phyloP scores from a whole-genome alignment of 208 protist species.

The Blastocrithidia nonstop region DNA sequence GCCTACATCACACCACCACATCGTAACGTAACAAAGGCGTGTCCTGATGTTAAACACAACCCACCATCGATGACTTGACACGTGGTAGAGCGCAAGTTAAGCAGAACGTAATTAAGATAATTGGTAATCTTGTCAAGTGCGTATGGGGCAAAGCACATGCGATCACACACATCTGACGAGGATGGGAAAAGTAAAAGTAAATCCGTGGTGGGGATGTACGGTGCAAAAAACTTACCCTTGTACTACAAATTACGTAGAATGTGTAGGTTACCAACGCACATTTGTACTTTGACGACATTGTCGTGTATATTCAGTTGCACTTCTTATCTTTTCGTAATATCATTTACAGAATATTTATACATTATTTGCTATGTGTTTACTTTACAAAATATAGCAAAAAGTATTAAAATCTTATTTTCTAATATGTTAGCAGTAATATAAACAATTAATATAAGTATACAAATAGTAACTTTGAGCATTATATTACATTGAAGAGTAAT shows the following conservation, averaged over 20 bases:
- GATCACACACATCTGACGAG: conserved; percentile 3
- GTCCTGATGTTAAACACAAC: conserved; percentile 36
- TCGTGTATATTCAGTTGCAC: too few species aligned
- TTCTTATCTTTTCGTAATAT: conserved; percentile 8
- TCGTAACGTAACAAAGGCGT: conserved; percentile 19
- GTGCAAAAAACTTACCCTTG: conserved; percentile 60
- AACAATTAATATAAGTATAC: too few species aligned
- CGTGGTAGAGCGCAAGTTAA: conserved; percentile 3
- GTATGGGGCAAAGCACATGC: conserved; percentile 6
- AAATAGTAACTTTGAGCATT: too few species aligned
- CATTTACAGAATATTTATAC: conserved; percentile 1
- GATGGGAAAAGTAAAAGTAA: conserved; percentile 50
- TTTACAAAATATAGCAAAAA: too few species aligned
- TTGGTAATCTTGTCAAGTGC: conserved; percentile 18
- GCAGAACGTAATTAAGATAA: conserved; percentile 7
- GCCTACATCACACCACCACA: conserved; percentile 26
- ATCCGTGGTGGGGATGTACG: conserved; percentile 49
- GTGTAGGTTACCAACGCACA: conserved; percentile 19
- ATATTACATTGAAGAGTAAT: too few species aligned
- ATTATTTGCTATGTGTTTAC: neutral
- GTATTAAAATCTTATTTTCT: too few species aligned
- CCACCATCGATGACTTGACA: conserved; percentile 20
- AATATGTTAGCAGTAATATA: too few species aligned
- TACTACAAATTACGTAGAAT: conserved; percentile 38
- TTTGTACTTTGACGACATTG: too few species aligned